A percentile compares a stretch with the other conserved stretches of the same genome.
Conservation (phyloP, 768 basidiomycete genomes). For the Termitomyces sp. region DNA sequence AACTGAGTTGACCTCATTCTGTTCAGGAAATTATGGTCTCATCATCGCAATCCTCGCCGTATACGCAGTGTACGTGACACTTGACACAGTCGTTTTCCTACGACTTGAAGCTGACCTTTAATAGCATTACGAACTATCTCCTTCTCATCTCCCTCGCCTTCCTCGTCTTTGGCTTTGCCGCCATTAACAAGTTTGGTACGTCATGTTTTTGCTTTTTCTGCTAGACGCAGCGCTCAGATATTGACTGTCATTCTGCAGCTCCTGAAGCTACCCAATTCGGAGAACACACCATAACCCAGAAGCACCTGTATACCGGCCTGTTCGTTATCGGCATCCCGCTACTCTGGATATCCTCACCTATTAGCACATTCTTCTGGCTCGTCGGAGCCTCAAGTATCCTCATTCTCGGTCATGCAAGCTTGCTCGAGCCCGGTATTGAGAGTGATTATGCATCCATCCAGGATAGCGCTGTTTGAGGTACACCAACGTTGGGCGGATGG, state of each 20-base stretch:
- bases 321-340: constrained; percentile 92
- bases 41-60: constrained; percentile 74
- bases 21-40: constrained; percentile 79
- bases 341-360: constrained; percentile 71
- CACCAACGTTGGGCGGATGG: background rate
- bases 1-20: constrained; percentile 2
- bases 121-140: constrained; percentile 73
- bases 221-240: background rate
- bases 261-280: constrained; percentile 84
- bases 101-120: background rate
- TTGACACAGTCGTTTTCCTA: background rate
- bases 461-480: constrained; percentile 41
- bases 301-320: constrained; percentile 79
- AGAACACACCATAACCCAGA: constrained; percentile 80
- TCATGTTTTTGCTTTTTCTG: constrained; percentile 6
- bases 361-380: constrained; percentile 90
- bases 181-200: constrained; percentile 87
- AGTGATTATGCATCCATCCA: constrained; percentile 85
- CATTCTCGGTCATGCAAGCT: constrained; percentile 78
- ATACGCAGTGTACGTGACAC: constrained; percentile 64
- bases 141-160: constrained; percentile 82
- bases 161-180: constrained; percentile 86
- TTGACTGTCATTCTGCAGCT: constrained; percentile 33
- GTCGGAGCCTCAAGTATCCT: constrained; percentile 82
- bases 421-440: constrained; percentile 94